Percentiles rank a stretch among this genome's conserved stretches.
These are phyloP conservation scores for Batrachochytrium dendrobatidis DNA, from an alignment of 371 early-diverging fungal genomes.

Conservation along the genomic window DNA sequence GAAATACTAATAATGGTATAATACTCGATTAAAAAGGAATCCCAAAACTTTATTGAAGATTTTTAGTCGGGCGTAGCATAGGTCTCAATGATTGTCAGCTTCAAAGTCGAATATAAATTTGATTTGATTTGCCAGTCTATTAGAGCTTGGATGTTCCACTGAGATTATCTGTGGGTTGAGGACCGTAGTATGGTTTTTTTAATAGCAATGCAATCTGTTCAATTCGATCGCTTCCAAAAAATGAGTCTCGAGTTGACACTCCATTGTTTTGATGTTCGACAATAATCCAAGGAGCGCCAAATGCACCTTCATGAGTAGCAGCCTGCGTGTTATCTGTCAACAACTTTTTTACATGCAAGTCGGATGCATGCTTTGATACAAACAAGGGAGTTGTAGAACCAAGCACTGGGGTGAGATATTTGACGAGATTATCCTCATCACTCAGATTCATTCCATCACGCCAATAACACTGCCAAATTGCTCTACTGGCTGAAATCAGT, in stretches of 20 bases:
- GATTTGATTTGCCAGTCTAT: no score
- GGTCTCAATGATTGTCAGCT: no score
- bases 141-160: not conserved
- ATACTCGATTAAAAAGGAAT: no score
- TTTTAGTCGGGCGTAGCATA: no score
- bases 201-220: slow-evolving; percentile 13
- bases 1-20: no score
- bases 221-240: slow-evolving; percentile 18
- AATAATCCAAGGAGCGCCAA: slow-evolving; percentile 11
- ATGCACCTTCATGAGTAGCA: slow-evolving; percentile 6
- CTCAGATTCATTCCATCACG: not conserved
- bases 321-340: not conserved
- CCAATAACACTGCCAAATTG: slow-evolving; percentile 9
- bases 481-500: not conserved
- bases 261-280: not conserved
- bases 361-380: not conserved
- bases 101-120: no score
- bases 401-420: slow-evolving; percentile 1
- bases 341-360: slow-evolving; percentile 3
- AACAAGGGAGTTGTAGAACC: not conserved
- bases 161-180: not conserved
- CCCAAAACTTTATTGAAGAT: no score
- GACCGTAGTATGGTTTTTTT: slow-evolving; percentile 1
- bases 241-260: not conserved
- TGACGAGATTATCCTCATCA: not conserved